phyloP scores from a whole-genome alignment of 805 yeast genomes.

The Candida pseudofarinosa region DNA sequence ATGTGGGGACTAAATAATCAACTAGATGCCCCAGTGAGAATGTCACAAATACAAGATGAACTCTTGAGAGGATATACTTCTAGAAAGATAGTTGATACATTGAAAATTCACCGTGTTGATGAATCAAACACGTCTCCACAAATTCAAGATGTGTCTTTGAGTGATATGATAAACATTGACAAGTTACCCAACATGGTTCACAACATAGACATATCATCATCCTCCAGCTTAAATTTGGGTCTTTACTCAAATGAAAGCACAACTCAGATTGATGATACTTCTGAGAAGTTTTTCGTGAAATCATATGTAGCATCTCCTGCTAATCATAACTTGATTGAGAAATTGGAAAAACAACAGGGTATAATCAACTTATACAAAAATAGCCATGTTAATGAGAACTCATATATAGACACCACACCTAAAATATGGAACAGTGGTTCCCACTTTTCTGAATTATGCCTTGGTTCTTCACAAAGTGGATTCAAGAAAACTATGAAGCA shows the following conservation, averaged over 20 bases:
- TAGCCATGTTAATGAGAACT: slow-evolving; percentile 16
- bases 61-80: slow-evolving; percentile 38
- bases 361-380: slow-evolving; percentile 8
- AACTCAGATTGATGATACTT: neutral
- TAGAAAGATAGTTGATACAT: slow-evolving; percentile 45
- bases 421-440: slow-evolving; percentile 8
- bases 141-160: neutral
- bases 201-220: slow-evolving; percentile 4
- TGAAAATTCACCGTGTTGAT: slow-evolving; percentile 6
- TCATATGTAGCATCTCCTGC: slow-evolving; percentile 8
- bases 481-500: slow-evolving; percentile 25
- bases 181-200: neutral
- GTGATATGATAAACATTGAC: neutral
- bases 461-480: slow-evolving; percentile 12
- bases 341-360: slow-evolving; percentile 1
- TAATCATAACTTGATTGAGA: slow-evolving; percentile 1
- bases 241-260: neutral
- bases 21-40: slow-evolving; percentile 23
- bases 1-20: slow-evolving; percentile 39
- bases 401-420: slow-evolving; percentile 28
- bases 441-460: slow-evolving; percentile 20
- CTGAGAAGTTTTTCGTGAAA: slow-evolving; percentile 3
- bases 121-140: neutral
- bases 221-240: neutral
- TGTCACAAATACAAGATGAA: slow-evolving; percentile 43